Evolutionary conservation across 2,329 filamentous ascomycete genomes (phyloP).

Genomic region (Hypoxylon sp.): DNA sequence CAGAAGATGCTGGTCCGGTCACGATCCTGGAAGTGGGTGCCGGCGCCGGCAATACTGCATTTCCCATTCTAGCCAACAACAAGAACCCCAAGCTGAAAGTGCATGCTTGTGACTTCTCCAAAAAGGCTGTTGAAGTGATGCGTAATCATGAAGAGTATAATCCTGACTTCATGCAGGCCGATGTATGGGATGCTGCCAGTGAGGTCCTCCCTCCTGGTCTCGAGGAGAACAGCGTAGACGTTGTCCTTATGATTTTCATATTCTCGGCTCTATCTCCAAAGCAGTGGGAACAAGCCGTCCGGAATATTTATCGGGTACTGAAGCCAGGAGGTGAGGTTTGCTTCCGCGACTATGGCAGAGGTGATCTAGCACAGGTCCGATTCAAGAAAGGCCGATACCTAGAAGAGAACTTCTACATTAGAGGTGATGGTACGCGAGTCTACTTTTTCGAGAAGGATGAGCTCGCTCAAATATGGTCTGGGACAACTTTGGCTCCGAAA

Average conservation of each 20-base stretch:
- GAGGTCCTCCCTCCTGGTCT: slow-evolving; percentile 82
- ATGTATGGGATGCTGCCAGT: slow-evolving; percentile 92
- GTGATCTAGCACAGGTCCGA: slow-evolving; percentile 94
- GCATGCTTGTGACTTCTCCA: slow-evolving; percentile 96
- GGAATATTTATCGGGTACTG: slow-evolving; percentile 84
- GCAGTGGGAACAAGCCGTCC: slow-evolving; percentile 87
- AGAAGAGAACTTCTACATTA: slow-evolving; percentile 96
- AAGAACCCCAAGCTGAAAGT: slow-evolving; percentile 85
- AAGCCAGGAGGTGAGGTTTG: slow-evolving; percentile 95
- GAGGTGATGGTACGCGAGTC: slow-evolving; percentile 94
- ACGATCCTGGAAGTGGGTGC: slow-evolving; percentile 92
- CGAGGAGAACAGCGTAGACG: slow-evolving; percentile 83
- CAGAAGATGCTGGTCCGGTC: slow-evolving; percentile 76
- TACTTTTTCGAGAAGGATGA: slow-evolving; percentile 97
- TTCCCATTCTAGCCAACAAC: slow-evolving; percentile 88
- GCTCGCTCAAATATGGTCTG: slow-evolving; percentile 82
- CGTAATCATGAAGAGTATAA: slow-evolving; percentile 83
- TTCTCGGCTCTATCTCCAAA: slow-evolving; percentile 90
- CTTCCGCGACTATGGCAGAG: slow-evolving; percentile 96
- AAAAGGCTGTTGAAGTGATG: slow-evolving; percentile 95
- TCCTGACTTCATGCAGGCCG: slow-evolving; percentile 80
- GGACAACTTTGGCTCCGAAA: slow-evolving; percentile 39
- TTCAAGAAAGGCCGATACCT: slow-evolving; percentile 97
- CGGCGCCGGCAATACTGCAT: slow-evolving; percentile 96
- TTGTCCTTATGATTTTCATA: slow-evolving; percentile 96